Conservation (phyloP, 2,329 filamentous ascomycete species). For the Diaporthe citri region DNA sequence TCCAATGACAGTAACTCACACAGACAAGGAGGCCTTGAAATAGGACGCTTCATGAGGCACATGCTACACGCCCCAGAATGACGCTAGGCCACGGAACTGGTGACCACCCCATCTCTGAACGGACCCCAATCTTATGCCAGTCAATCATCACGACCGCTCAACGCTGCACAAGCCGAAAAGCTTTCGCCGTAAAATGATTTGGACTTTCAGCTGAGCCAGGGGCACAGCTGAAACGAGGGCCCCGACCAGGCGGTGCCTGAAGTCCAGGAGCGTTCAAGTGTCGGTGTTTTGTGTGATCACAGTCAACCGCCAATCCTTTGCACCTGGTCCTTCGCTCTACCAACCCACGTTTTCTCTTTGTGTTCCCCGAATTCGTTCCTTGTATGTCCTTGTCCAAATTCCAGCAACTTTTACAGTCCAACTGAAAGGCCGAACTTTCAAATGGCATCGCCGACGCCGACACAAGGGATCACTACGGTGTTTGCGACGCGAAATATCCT, state of each 20-base stretch:
- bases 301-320: not conserved
- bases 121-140: not conserved
- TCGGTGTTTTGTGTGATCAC: not conserved
- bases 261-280: not conserved
- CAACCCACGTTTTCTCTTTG: not conserved
- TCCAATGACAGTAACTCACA: too few relatives aligned
- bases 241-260: not conserved
- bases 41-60: not conserved
- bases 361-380: too few relatives aligned
- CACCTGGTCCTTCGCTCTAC: not conserved
- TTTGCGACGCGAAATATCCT: slow-evolving; percentile 3
- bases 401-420: not conserved
- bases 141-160: not conserved
- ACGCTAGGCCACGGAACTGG: not conserved
- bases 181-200: not conserved
- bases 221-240: not conserved
- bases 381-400: not conserved
- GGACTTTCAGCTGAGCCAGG: not conserved
- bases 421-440: not conserved
- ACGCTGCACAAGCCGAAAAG: not conserved
- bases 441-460: slow-evolving; percentile 2
- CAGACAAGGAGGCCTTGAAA: not conserved
- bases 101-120: not conserved
- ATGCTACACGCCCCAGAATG: not conserved
- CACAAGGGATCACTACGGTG: not conserved